Evolutionary conservation across 108 stramenopile species (phyloP).

Genomic region (Cyclotella sp.): DNA sequence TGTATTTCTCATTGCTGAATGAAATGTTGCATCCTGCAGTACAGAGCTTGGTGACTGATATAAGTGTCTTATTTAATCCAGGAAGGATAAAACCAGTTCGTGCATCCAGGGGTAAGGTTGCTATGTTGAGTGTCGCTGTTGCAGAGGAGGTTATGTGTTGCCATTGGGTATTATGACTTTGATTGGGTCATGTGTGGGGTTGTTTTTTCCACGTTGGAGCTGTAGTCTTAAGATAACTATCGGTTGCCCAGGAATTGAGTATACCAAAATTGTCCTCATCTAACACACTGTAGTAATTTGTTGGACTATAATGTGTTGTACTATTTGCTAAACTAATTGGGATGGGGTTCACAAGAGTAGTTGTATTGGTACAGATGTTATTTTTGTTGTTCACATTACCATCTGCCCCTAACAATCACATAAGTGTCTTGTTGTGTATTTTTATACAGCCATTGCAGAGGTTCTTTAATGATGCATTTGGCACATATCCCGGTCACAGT

Average conservation of each 20-base stretch:
- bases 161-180: background rate
- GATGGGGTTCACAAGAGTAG: background rate
- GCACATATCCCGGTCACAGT: background rate
- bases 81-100: background rate
- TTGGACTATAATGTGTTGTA: background rate
- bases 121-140: background rate
- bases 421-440: background rate
- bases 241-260: background rate
- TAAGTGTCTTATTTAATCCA: background rate
- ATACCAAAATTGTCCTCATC: background rate
- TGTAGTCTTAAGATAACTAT: background rate
- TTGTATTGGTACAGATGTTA: background rate
- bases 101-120: background rate
- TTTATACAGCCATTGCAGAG: constrained; percentile 1
- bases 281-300: background rate
- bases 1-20: background rate
- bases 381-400: background rate
- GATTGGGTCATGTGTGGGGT: background rate
- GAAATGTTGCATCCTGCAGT: background rate
- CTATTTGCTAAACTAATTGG: background rate
- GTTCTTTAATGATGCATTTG: background rate
- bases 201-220: background rate
- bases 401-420: constrained; percentile 18
- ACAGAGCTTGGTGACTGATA: background rate
- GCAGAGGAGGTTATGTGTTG: background rate